A percentile compares a stretch with the other conserved stretches of the same genome.
These are phyloP conservation scores for Harringtonia lauricola DNA, from an alignment of 2,329 filamentous ascomycete genomes.

Conservation along the genomic window DNA sequence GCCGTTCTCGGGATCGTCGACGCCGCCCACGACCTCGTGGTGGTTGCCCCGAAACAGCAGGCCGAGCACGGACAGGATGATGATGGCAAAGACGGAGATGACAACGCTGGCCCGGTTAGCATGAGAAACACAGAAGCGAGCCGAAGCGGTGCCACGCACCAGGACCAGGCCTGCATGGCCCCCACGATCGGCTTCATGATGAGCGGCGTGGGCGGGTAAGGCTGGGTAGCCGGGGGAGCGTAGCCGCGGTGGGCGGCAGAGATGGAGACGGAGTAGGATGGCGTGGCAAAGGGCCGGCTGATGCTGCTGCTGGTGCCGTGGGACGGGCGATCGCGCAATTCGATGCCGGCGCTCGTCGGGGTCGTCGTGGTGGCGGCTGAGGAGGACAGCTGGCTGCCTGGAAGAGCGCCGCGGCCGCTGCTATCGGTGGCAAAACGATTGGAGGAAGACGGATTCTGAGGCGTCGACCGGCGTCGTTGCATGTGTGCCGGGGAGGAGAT, in stretches of 20 bases:
- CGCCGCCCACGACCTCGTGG: conserved; percentile 72
- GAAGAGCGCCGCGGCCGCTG: neutral
- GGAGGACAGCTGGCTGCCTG: neutral
- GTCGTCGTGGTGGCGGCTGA: neutral
- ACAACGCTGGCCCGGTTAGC: conserved; percentile 49
- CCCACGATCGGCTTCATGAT: conserved; percentile 92
- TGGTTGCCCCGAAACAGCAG: conserved; percentile 69
- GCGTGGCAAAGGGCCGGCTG: conserved; percentile 4
- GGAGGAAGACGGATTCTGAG: neutral
- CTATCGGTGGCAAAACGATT: neutral
- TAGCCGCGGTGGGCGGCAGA: conserved; percentile 1
- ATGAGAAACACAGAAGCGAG: neutral
- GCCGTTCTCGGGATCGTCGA: conserved; percentile 61
- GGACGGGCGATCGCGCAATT: conserved; percentile 9
- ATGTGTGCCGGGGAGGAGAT: conserved; percentile 3
- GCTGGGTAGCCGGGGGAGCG: neutral
- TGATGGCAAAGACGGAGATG: conserved; percentile 53
- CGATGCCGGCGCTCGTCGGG: conserved; percentile 5
- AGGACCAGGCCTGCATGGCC: conserved; percentile 88
- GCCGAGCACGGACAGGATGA: conserved; percentile 54
- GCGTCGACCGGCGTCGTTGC: conserved; percentile 12
- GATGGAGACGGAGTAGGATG: conserved; percentile 1
- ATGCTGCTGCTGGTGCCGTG: conserved; percentile 13
- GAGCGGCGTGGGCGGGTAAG: conserved; percentile 15
- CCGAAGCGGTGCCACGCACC: conserved; percentile 43